These are phyloP conservation scores for Tetraselmis chui DNA, from an alignment of 139 green algal genomes.

Conservation along the genomic window DNA sequence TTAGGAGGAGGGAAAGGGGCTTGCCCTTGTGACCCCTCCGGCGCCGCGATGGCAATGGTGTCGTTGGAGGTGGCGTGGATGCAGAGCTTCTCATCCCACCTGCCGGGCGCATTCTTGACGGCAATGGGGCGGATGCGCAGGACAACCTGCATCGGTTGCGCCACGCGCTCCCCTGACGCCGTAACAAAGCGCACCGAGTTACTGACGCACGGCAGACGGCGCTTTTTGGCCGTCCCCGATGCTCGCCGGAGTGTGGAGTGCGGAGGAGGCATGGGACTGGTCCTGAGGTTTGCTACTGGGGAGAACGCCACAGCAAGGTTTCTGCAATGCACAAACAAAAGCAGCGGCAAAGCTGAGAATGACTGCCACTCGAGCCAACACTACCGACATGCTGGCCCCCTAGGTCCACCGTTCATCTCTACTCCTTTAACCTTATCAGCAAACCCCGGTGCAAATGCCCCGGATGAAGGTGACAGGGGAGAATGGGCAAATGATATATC, in stretches of 20 bases:
- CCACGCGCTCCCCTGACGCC: background rate
- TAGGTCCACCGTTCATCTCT: too few relatives aligned
- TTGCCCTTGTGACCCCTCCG: conserved; percentile 26
- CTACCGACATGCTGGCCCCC: too few relatives aligned
- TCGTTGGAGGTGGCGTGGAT: conserved; percentile 35
- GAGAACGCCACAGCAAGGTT: background rate
- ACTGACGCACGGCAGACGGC: background rate
- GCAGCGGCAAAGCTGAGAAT: background rate
- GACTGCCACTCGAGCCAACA: too few relatives aligned
- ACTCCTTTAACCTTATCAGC: too few relatives aligned
- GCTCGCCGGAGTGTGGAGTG: background rate
- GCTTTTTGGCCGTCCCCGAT: background rate
- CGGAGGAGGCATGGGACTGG: background rate
- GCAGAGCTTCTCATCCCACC: conserved; percentile 31
- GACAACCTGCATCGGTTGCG: conserved; percentile 29
- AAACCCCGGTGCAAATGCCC: too few relatives aligned
- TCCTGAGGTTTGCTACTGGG: background rate
- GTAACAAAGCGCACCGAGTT: background rate
- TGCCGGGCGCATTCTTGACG: conserved; percentile 4
- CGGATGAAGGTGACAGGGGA: too few relatives aligned
- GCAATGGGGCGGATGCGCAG: conserved; percentile 40
- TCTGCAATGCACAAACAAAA: too few relatives aligned
- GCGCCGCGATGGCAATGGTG: conserved; percentile 41
- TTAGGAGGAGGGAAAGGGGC: too few relatives aligned
- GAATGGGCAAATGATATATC: too few relatives aligned